phyloP scores from a whole-genome alignment of 805 yeast genomes.

The Komagataella phaffii region DNA sequence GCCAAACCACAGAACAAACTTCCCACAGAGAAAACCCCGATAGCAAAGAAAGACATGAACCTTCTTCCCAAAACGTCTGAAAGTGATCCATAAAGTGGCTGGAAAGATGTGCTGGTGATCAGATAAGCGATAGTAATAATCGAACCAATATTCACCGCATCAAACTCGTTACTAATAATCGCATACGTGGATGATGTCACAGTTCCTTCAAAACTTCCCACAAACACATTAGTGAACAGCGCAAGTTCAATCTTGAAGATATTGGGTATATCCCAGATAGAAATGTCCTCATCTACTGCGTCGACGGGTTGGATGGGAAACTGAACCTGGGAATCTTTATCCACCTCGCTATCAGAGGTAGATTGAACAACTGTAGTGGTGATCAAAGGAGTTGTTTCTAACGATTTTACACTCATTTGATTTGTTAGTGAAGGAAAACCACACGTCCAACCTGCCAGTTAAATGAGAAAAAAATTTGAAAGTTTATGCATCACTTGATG shows the following conservation, averaged over 20 bases:
- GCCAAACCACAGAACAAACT: constrained; percentile 27
- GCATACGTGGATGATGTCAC: constrained; percentile 35
- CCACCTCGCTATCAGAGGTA: background rate
- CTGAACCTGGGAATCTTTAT: background rate
- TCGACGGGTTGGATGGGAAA: background rate
- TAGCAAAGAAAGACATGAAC: constrained; percentile 18
- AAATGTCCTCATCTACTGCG: background rate
- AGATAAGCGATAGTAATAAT: constrained; percentile 29
- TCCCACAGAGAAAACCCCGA: constrained; percentile 21
- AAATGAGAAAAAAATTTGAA: background rate
- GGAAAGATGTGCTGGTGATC: constrained; percentile 30
- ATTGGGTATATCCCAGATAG: constrained; percentile 9
- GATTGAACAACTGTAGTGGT: background rate
- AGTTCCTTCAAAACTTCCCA: constrained; percentile 34
- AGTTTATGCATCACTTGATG: background rate
- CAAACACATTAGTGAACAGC: constrained; percentile 23
- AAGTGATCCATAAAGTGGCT: constrained; percentile 39
- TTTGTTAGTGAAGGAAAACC: background rate
- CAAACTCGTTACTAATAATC: constrained; percentile 27
- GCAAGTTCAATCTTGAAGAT: constrained; percentile 20
- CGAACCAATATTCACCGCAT: constrained; percentile 20
- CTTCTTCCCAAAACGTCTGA: constrained; percentile 42
- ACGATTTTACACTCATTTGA: background rate
- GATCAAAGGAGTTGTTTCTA: background rate
- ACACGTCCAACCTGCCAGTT: background rate